Evolutionary conservation across 1,284 basidiomycete genomes (phyloP).

Genomic region (Dichomitus squalens): DNA sequence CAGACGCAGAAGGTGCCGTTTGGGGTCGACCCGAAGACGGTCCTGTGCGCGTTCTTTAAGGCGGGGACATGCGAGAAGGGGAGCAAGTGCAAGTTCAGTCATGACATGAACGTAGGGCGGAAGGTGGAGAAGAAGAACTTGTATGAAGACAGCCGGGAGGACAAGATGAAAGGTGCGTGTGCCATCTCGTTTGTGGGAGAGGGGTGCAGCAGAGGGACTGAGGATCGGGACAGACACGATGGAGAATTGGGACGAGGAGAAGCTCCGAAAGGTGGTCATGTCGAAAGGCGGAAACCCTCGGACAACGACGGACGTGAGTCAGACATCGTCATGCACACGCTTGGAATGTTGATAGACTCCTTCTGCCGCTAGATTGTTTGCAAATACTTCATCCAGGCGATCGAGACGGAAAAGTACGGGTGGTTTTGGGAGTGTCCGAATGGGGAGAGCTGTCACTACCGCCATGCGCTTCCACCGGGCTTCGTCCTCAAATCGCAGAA

Average conservation of each 20-base stretch:
- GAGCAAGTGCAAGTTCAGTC: constrained; percentile 94
- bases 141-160: constrained; percentile 88
- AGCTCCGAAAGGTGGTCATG: constrained; percentile 83
- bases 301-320: constrained; percentile 86
- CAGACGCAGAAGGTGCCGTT: constrained; percentile 91
- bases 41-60: constrained; percentile 90
- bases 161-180: constrained; percentile 71
- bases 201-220: neutral
- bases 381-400: constrained; percentile 96
- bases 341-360: neutral
- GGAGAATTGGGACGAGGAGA: constrained; percentile 98
- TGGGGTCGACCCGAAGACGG: constrained; percentile 92
- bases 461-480: constrained; percentile 94
- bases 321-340: constrained; percentile 4
- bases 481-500: constrained; percentile 93
- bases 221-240: constrained; percentile 75
- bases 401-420: constrained; percentile 90
- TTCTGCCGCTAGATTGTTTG: constrained; percentile 83
- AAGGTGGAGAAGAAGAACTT: constrained; percentile 97
- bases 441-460: constrained; percentile 89
- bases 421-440: constrained; percentile 96
- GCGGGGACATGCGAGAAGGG: constrained; percentile 90
- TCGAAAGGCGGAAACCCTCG: constrained; percentile 91
- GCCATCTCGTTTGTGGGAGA: constrained; percentile 5
- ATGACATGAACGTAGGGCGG: constrained; percentile 85